Base-by-base conservation (phyloP, 495 filamentous ascomycete genomes). In the Aspergillus mulundensis region DNA sequence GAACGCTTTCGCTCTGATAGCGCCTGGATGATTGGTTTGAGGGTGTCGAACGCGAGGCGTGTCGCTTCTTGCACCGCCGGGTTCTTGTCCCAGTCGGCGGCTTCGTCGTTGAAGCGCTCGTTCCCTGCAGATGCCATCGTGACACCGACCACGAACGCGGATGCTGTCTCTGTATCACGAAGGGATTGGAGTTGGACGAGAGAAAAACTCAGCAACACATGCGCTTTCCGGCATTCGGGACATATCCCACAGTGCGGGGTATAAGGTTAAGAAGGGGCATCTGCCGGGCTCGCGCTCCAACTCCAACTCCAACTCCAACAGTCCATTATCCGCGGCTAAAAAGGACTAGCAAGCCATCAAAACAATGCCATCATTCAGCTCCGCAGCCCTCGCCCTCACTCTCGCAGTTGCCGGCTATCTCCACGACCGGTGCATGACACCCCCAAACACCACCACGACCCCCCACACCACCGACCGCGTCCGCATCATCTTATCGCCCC, bases 41-140 rank as follows among this genome's bases (percentile, higher is more conserved):
- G 49, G 16, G 53, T 54, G 6, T 56, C 23, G 32, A 60, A 65
- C 15, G 62, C 62, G 7, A 59, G 51, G 6, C 47, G 50, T 0
- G 62, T 60, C 4, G 62, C 53, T 44, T 57, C 56, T 39, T 60
- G 59, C 1, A 65, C 59, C 8, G 47, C 39, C 24, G 54, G 57
- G 40, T 62, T 61, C 32, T 50, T 53, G 52, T 65, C 62, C 62
- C 62, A 65, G 40, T 54, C 48, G 8, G 62, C 53, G 20, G 62
- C 62, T 54, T 65, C 62, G 39, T 51, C 54, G 39, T 59, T 65
- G 59, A 65, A 65, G 28, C 59, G 61, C 0, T 60, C 58, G 40
- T 66, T 63, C 12, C 54, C 46, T 8, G 54, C 30, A 11, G 56
- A 50, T 16, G 53, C 43, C 46, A 57, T 57, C 1, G 16, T 48